phyloP scores from a whole-genome alignment of 2,329 filamentous ascomycete genomes.

The Cercospora berteroae region DNA sequence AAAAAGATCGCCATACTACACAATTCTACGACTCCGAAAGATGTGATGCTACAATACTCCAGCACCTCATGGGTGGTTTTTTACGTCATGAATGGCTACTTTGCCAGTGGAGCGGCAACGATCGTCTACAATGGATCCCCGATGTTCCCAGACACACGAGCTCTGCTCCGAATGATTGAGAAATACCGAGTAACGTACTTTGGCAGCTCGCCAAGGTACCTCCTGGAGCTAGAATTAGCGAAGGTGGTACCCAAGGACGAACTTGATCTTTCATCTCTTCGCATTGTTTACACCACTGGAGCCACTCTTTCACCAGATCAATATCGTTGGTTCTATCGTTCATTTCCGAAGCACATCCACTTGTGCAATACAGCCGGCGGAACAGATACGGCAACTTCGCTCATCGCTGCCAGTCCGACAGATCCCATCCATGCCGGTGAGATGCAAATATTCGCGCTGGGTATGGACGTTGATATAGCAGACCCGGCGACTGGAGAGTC shows the following conservation, averaged over 20 bases:
- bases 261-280: slow-evolving; percentile 42
- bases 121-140: slow-evolving; percentile 48
- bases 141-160: slow-evolving; percentile 41
- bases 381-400: slow-evolving; percentile 49
- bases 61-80: slow-evolving; percentile 51
- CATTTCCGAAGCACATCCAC: slow-evolving; percentile 41
- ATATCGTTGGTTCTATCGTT: slow-evolving; percentile 48
- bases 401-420: slow-evolving; percentile 45
- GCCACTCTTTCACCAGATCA: slow-evolving; percentile 45
- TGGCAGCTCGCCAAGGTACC: slow-evolving; percentile 47
- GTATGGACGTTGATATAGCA: slow-evolving; percentile 49
- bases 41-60: slow-evolving; percentile 48
- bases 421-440: slow-evolving; percentile 44
- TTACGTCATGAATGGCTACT: slow-evolving; percentile 38
- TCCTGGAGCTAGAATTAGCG: slow-evolving; percentile 45
- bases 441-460: slow-evolving; percentile 45
- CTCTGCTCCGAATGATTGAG: slow-evolving; percentile 40
- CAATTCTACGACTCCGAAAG: slow-evolving; percentile 42
- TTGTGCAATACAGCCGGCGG: slow-evolving; percentile 48
- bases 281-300: slow-evolving; percentile 49
- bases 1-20: slow-evolving; percentile 48
- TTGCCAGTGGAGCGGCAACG: slow-evolving; percentile 38
- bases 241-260: slow-evolving; percentile 38
- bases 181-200: slow-evolving; percentile 44
- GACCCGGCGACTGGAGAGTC: slow-evolving; percentile 41